Conservation (phyloP, 345 rosid species). For the Syzygium jambos region DNA sequence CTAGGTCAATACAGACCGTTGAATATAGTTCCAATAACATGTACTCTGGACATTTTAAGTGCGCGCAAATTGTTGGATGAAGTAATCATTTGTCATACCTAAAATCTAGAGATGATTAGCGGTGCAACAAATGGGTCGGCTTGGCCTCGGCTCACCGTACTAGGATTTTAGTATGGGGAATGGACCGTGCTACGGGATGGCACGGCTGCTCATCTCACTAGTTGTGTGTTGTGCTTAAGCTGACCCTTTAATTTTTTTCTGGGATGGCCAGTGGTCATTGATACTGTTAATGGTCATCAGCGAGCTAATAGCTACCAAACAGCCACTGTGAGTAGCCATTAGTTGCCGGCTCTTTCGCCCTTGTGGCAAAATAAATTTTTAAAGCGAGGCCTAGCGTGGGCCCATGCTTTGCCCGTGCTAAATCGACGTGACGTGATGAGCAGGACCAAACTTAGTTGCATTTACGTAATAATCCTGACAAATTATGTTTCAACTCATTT, state of each 20-base stretch:
- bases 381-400: neutral
- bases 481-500: neutral
- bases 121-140: neutral
- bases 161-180: neutral
- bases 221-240: neutral
- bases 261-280: neutral
- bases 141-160: fast-evolving
- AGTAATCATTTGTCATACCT: neutral
- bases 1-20: neutral
- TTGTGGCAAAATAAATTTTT: neutral
- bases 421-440: neutral
- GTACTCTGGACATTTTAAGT: neutral
- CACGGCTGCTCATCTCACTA: neutral
- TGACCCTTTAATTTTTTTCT: neutral
- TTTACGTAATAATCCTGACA: neutral
- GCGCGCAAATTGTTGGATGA: neutral
- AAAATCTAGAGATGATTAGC: neutral
- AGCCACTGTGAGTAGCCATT: neutral
- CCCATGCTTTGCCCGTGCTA: neutral
- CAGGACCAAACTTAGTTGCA: neutral
- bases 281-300: neutral
- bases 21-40: neutral
- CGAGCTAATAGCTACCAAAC: neutral
- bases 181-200: neutral
- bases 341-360: neutral